Evolutionary conservation across 176 grass and related monocot genomes (phyloP).

Genomic region (Oryza australiensis): DNA sequence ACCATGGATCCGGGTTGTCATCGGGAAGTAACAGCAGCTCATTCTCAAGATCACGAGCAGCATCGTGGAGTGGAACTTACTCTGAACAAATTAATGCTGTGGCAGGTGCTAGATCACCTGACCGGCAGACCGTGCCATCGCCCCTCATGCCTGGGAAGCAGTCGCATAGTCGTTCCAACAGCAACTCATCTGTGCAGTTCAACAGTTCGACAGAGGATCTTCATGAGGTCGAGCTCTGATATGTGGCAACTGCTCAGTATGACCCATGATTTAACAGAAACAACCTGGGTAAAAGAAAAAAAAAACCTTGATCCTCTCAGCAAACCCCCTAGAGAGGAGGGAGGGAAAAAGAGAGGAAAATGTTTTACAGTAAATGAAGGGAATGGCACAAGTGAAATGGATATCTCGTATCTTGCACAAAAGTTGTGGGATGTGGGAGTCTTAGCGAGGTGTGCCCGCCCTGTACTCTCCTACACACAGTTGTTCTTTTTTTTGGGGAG

Average conservation of each 20-base stretch:
- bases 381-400: background rate
- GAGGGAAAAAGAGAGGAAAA: constrained; percentile 1
- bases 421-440: background rate
- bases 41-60: constrained; percentile 57
- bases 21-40: constrained; percentile 33
- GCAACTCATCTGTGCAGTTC: constrained; percentile 52
- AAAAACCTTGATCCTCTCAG: background rate
- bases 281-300: constrained; percentile 9
- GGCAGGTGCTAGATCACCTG: constrained; percentile 25
- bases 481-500: constrained; percentile 24
- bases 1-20: constrained; percentile 37
- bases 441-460: background rate
- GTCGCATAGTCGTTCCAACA: constrained; percentile 37
- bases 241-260: background rate
- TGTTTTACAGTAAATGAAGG: background rate
- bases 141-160: constrained; percentile 42
- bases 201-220: constrained; percentile 64
- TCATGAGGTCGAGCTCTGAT: constrained; percentile 71
- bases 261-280: background rate
- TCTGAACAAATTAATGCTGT: constrained; percentile 47
- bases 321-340: background rate
- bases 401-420: background rate
- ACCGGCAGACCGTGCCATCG: constrained; percentile 27
- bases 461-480: constrained; percentile 21
- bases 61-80: constrained; percentile 86